Conservation (phyloP, 2,329 filamentous ascomycete species). For the Colletotrichum sp. region DNA sequence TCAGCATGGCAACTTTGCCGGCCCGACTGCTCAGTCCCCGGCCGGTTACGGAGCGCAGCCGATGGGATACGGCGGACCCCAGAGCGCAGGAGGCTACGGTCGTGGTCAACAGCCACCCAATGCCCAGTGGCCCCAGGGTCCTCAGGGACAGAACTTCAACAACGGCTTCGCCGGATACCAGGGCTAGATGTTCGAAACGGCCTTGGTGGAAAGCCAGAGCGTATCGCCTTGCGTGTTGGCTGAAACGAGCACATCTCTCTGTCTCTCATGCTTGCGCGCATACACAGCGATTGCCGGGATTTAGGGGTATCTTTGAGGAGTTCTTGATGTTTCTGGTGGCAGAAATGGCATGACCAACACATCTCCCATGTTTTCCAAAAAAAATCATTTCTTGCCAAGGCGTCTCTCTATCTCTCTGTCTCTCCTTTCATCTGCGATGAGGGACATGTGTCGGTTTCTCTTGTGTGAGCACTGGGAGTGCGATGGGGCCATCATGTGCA, state of each 20-base stretch:
- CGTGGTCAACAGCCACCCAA: constrained; percentile 71
- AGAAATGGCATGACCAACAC: constrained; percentile 15
- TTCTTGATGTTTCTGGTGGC: constrained; percentile 15
- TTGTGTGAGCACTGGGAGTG: constrained; percentile 17
- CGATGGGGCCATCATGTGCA: constrained; percentile 14
- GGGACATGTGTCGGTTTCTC: constrained; percentile 15
- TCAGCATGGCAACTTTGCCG: constrained; percentile 72
- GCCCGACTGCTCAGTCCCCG: constrained; percentile 65
- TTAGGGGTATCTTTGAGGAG: constrained; percentile 9
- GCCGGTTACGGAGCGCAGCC: constrained; percentile 69
- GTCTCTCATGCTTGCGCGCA: not conserved
- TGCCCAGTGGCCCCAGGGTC: constrained; percentile 57
- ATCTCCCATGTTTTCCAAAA: constrained; percentile 12
- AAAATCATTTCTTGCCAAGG: constrained; percentile 18
- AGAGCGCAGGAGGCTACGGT: constrained; percentile 84
- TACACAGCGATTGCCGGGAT: constrained; percentile 10
- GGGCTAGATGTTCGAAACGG: constrained; percentile 43
- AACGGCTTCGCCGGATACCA: constrained; percentile 70
- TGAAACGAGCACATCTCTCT: constrained; percentile 1
- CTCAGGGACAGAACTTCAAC: constrained; percentile 61
- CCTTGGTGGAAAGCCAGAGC: not conserved
- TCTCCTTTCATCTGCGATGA: constrained; percentile 14
- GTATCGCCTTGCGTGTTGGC: not conserved
- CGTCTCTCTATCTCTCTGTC: constrained; percentile 14
- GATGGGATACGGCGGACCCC: constrained; percentile 73